phyloP scores from a whole-genome alignment of 164 flowering plant genomes.

The Magnolia changhungtana region DNA sequence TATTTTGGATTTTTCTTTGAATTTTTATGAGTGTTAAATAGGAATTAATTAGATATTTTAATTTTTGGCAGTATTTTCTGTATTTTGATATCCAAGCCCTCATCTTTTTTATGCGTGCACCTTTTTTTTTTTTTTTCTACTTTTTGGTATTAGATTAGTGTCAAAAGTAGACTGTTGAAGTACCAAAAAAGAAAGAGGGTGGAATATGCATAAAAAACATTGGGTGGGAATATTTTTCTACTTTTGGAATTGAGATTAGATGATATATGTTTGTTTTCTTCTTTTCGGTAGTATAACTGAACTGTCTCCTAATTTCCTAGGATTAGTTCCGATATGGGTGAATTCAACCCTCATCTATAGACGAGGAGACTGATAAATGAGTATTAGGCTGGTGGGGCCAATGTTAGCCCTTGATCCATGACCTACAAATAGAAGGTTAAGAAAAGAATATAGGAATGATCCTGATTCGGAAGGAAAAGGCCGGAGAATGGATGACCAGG shows the following conservation, averaged over 20 bases:
- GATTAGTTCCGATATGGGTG: not conserved
- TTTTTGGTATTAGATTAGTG: not conserved
- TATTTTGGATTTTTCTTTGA: not conserved
- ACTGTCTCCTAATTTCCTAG: not conserved
- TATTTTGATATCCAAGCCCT: not conserved
- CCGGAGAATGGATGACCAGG: not conserved
- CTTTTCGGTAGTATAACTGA: not conserved
- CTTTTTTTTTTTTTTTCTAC: not conserved
- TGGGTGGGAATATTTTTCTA: not conserved
- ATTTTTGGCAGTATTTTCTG: not conserved
- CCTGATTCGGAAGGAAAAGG: not conserved
- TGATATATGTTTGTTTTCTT: too few relatives aligned
- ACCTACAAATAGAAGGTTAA: not conserved
- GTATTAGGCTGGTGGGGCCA: not conserved
- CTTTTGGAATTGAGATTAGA: not conserved
- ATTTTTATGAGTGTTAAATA: not conserved
- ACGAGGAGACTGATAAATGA: not conserved
- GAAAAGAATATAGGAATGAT: not conserved
- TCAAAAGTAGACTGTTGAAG: not conserved
- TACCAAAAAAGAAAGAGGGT: not conserved
- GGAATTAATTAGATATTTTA: not conserved
- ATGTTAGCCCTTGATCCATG: not conserved
- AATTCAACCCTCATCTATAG: not conserved
- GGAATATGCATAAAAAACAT: not conserved
- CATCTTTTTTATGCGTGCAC: not conserved